Conservation (phyloP, 768 basidiomycete species). For the Pulveroboletus sp. region DNA sequence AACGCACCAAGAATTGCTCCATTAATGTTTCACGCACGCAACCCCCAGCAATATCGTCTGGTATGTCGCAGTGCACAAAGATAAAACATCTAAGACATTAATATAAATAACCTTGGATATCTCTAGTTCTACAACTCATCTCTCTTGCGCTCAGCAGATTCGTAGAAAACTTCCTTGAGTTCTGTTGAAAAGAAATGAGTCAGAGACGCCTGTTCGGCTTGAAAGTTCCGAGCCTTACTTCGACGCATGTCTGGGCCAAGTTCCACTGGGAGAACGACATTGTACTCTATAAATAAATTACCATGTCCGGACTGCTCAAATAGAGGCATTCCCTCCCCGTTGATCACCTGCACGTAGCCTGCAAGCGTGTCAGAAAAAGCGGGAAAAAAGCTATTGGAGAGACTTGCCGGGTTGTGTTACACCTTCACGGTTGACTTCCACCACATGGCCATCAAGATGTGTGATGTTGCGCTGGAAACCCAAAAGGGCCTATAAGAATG, state of each 20-base stretch:
- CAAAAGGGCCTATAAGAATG: conserved; percentile 71
- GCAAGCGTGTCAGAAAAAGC: conserved; percentile 2
- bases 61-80: no score
- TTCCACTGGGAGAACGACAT: conserved; percentile 80
- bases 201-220: not conserved
- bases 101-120: conserved; percentile 2
- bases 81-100: no score
- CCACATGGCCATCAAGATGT: conserved; percentile 84
- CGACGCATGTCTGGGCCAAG: conserved; percentile 63
- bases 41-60: no score
- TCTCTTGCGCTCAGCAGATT: conserved; percentile 29
- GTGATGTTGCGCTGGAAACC: conserved; percentile 93
- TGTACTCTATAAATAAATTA: conserved; percentile 91
- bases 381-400: not conserved
- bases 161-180: conserved; percentile 52
- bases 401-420: conserved; percentile 88
- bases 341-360: conserved; percentile 84
- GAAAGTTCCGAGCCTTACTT: conserved; percentile 54
- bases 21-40: no score
- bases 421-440: conserved; percentile 65
- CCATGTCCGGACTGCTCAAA: conserved; percentile 61
- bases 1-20: no score
- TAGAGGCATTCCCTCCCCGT: conserved; percentile 88
- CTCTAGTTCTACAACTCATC: conserved; percentile 38
- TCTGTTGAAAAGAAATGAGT: conserved; percentile 38